Conservation (phyloP, 2,329 filamentous ascomycete species). For the Diaporthe ampelina region DNA sequence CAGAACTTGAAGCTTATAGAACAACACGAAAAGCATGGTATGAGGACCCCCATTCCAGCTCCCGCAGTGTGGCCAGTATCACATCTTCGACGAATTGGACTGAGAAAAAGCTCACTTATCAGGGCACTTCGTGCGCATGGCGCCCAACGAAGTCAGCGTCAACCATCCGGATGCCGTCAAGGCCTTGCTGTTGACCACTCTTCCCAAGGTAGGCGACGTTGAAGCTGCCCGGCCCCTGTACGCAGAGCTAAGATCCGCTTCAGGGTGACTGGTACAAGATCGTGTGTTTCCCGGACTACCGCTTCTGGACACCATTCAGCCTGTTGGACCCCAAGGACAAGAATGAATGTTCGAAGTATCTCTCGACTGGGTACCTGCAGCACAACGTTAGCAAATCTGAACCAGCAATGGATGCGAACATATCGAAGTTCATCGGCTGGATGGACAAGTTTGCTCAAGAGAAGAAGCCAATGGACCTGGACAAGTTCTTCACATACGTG, state of each 20-base stretch:
- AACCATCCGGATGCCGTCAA: constrained; percentile 57
- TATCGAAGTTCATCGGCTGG: constrained; percentile 42
- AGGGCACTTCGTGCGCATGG: constrained; percentile 59
- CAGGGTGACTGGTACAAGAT: constrained; percentile 51
- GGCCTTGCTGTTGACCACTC: constrained; percentile 54
- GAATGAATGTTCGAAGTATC: constrained; percentile 50
- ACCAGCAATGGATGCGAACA: constrained; percentile 39
- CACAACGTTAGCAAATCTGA: constrained; percentile 49
- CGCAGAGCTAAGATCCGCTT: not conserved
- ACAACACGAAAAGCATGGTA: constrained; percentile 53
- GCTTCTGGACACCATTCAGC: constrained; percentile 57
- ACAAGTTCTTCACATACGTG: constrained; percentile 46
- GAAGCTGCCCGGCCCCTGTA: not conserved
- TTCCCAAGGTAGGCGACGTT: constrained; percentile 48
- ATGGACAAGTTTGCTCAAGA: constrained; percentile 41
- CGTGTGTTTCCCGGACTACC: constrained; percentile 55
- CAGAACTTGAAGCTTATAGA: constrained; percentile 53
- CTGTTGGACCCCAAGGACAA: constrained; percentile 52
- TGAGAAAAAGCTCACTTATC: not conserved
- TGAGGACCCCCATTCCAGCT: not conserved
- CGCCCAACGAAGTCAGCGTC: constrained; percentile 59
- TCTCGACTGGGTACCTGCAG: constrained; percentile 50
- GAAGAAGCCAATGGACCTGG: constrained; percentile 42
- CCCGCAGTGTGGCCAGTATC: constrained; percentile 45
- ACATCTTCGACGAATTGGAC: not conserved